These are phyloP conservation scores for Cercis canadensis DNA, from an alignment of 306 rosid species.

Conservation along the genomic window DNA sequence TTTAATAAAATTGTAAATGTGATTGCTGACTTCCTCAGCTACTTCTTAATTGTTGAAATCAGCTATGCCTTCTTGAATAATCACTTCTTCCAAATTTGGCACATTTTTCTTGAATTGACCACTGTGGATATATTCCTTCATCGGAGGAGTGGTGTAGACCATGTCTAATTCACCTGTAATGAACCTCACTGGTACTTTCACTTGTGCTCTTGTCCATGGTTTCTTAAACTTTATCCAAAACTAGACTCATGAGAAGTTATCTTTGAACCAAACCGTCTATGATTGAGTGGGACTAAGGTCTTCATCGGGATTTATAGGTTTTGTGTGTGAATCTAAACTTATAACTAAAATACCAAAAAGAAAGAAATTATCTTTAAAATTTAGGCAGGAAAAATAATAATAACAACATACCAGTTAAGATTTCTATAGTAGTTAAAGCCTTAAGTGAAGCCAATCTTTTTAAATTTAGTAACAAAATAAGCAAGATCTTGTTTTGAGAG, in stretches of 20 bases:
- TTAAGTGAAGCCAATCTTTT: constrained; percentile 46
- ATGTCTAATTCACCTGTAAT: constrained; percentile 47
- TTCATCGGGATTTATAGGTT: too few species aligned
- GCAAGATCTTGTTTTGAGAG: constrained; percentile 47
- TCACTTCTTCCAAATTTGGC: constrained; percentile 48
- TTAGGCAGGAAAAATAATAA: too few species aligned
- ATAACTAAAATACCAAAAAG: too few species aligned
- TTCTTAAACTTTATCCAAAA: too few species aligned
- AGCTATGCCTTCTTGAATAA: constrained; percentile 45
- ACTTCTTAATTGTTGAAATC: constrained; percentile 54
- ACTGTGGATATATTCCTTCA: constrained; percentile 34
- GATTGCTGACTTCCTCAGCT: constrained; percentile 34
- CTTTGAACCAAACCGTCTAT: too few species aligned
- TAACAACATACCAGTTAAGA: constrained; percentile 28
- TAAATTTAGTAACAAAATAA: too few species aligned
- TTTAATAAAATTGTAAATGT: constrained; percentile 43
- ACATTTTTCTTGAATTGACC: constrained; percentile 53
- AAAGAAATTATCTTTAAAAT: too few species aligned
- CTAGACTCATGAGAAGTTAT: too few species aligned
- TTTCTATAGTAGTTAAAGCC: constrained; percentile 52
- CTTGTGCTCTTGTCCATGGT: constrained; percentile 39
- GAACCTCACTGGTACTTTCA: constrained; percentile 48
- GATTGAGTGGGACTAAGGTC: too few species aligned
- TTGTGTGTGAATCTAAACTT: too few species aligned
- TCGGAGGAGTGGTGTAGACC: constrained; percentile 32